Base-by-base conservation (phyloP, 768 basidiomycete genomes). In the Suillus luteus region DNA sequence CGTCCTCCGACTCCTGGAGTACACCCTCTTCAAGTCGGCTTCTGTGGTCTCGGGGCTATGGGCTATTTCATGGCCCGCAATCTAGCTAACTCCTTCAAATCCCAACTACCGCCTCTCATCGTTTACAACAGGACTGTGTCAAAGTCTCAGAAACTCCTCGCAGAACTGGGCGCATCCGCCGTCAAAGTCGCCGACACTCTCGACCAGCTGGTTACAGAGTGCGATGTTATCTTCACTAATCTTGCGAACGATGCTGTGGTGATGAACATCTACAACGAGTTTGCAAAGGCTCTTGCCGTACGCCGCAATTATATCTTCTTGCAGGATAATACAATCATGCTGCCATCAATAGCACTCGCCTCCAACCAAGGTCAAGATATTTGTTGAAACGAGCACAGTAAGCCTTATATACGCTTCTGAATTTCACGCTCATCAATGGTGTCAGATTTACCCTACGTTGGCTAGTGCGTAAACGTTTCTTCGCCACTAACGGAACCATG, bases 361-460 rank as follows among this genome's bases (percentile, higher is more conserved):
- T 38, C 80, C 83, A 1, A 71, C 80, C 9, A 81, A 77, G 71
- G 74, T 79, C 67, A 94, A 88, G 73, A 90, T 93, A 55, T 93
- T 95, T 67, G 88, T 94, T 38, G 93, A 96, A 68, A 93, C 89
- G 14, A 88, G 87, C 76, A 96, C 93, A 3, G 91, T 92, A 61
- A 62, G 86, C 77, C 22, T 60, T 24, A 33, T 38, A 38, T 38
- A 49, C 11, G 22, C 62, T 27, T 48, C 43, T 24, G 22, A 15
- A 27, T 15, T 37, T 19, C 33, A 54, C 38, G 55, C 62, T 68
- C 63, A 71, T 59, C 46, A 24, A 24, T 48, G 24, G 6, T 62
- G 44, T 52, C 67, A 87, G 85, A 82, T 87, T 52, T 86, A 86
- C 65, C 86, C 86, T 31, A 67, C 80, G 24, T 72, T 87, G 22